phyloP scores from a whole-genome alignment of 2,329 filamentous ascomycete genomes.

The Xylariales sp. region DNA sequence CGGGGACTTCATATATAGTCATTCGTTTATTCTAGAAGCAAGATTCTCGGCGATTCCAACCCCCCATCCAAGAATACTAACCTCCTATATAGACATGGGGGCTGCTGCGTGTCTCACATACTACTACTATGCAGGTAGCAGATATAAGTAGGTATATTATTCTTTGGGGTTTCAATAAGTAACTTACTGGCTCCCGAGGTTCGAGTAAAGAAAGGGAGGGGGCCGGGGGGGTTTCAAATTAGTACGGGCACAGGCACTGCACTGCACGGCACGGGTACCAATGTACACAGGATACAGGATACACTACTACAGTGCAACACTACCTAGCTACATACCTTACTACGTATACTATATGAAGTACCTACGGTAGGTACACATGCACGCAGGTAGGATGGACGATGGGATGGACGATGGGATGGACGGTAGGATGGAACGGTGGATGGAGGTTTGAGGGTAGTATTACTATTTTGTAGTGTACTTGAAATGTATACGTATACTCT shows the following conservation, averaged over 20 bases:
- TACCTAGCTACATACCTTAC: background rate
- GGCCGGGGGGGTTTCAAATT: constrained; percentile 19
- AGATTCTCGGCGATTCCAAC: no score
- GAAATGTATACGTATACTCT: constrained; percentile 14
- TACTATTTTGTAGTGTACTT: constrained; percentile 20
- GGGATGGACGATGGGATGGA: no score
- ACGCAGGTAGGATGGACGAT: no score
- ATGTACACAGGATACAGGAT: background rate
- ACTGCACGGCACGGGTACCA: no score
- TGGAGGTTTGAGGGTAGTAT: background rate
- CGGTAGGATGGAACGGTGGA: no score
- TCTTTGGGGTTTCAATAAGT: constrained; percentile 7
- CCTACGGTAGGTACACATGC: no score
- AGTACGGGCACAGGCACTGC: no score
- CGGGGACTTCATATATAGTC: background rate
- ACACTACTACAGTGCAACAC: background rate
- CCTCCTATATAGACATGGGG: background rate
- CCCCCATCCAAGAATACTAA: background rate
- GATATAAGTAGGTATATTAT: background rate
- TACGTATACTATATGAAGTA: background rate
- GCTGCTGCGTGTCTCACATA: constrained; percentile 13
- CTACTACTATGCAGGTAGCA: background rate
- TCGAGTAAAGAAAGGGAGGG: background rate
- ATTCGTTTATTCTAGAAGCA: no score
- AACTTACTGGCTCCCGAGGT: background rate